Percentiles rank a stretch among this genome's conserved stretches.
These are phyloP conservation scores for Stephania cephalantha DNA, from an alignment of 164 flowering plant genomes.

Conservation along the genomic window DNA sequence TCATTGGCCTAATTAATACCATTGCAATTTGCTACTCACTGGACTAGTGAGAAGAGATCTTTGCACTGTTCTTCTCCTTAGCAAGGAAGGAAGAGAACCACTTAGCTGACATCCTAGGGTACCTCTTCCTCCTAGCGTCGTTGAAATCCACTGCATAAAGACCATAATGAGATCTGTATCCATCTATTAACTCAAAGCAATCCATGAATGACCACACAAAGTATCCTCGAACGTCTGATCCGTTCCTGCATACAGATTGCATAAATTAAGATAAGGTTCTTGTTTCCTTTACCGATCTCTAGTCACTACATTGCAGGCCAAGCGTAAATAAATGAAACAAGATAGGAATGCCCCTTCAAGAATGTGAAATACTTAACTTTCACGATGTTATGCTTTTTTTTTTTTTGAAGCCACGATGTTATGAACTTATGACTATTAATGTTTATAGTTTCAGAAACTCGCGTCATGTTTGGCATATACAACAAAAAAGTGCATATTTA, in stretches of 20 bases:
- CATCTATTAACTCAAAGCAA: not conserved
- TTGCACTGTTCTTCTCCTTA: not conserved
- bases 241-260: not conserved
- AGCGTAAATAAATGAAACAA: too few species aligned
- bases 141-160: conserved; percentile 4
- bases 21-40: not conserved
- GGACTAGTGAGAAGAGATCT: not conserved
- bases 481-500: too few species aligned
- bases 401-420: too few species aligned
- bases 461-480: too few species aligned
- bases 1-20: too few species aligned
- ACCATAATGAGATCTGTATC: not conserved
- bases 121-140: not conserved
- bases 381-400: too few species aligned
- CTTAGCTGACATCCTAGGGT: not conserved
- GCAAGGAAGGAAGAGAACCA: not conserved
- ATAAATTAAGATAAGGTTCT: not conserved
- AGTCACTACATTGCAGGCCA: too few species aligned
- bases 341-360: too few species aligned
- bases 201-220: not conserved
- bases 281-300: too few species aligned
- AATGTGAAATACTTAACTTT: too few species aligned
- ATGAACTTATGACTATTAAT: too few species aligned
- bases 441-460: too few species aligned
- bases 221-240: not conserved